Base-by-base conservation (phyloP, 768 basidiomycete genomes). In the Tylopilus felleus region DNA sequence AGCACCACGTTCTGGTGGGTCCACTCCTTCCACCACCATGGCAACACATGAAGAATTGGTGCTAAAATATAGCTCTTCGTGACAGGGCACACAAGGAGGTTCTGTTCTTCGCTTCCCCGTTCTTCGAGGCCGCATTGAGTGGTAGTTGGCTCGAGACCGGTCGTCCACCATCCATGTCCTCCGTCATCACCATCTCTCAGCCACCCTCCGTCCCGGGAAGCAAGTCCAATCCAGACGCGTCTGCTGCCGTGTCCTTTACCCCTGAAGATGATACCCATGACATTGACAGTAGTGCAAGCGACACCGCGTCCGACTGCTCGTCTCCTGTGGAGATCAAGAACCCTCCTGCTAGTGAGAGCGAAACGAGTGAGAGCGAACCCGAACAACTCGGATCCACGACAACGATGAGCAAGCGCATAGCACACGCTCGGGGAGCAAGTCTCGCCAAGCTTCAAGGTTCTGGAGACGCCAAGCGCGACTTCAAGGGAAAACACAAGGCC, bases 111-210 rank as follows among this genome's bases (percentile, higher is more conserved):
- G 88, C 93, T 5, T 94, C 92, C n/a, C 91, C 93, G 0, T 96
- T 96, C 77, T 96, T 96, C 69, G 87, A 94, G 70, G 91, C 90
- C 17, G 86, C 92, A 9, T 75, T 96, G 44, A 90, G 90, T 61
- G 93, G 93, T 8, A 83, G 90, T 64, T 96, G 93, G 93, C 88
- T 89, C 13, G 93, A 96, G 73, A 94, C 87, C 7, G 88, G 85
- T 31, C 79, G 88, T 36, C 88, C 86, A 19, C 80, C 76, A 22
- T 91, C 88, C 52, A 83, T 88, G 77, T 90, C 86, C 23, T 91
- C 90, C 46, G 77, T 91, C 29, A 87, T 92, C 65, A 92, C 91
- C 21, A 88, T 93, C 49, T 87, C 89, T 3, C 88, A 90, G 60
- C 84, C 86, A 0, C 84, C 85, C 4, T 69, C 77, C 16, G 69